phyloP scores from a whole-genome alignment of 2,329 filamentous ascomycete species.

The Fusarium piperis region DNA sequence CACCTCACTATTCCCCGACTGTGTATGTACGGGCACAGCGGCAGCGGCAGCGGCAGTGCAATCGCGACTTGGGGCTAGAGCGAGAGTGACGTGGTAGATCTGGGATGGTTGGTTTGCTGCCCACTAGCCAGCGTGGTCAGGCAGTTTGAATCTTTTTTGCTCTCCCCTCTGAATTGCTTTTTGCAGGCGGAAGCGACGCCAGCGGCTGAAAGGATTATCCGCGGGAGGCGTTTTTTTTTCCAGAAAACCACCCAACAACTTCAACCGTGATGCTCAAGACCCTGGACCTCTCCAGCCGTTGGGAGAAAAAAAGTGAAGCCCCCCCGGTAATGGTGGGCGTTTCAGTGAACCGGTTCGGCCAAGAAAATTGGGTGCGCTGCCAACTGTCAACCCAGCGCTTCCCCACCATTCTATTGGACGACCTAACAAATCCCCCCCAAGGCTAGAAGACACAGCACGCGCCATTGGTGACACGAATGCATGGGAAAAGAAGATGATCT shows the following conservation, averaged over 20 bases:
- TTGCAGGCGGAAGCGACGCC: neutral
- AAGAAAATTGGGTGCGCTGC: conserved; percentile 17
- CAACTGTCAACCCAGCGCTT: conserved; percentile 30
- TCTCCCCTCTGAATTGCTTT: neutral
- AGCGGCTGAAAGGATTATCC: neutral
- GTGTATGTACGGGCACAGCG: conserved; percentile 5
- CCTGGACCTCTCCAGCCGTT: conserved; percentile 12
- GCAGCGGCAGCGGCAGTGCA: neutral
- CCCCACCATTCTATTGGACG: conserved; percentile 24
- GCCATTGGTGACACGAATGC: conserved; percentile 24
- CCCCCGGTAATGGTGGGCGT: neutral
- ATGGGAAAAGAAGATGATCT: neutral
- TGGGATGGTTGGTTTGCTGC: conserved; percentile 16
- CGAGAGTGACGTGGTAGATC: conserved; percentile 37
- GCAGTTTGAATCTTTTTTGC: neutral
- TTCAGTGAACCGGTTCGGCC: conserved; percentile 21
- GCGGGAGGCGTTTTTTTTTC: too few species aligned
- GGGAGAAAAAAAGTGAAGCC: neutral
- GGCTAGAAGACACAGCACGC: conserved; percentile 5
- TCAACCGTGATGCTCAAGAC: neutral
- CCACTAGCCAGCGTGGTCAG: conserved; percentile 5
- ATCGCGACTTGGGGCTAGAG: neutral
- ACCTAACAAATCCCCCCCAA: neutral
- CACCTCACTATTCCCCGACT: conserved; percentile 37
- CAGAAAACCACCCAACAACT: neutral